Conservation (phyloP, 176 grass and related monocot genomes). For the Areca catechu region DNA sequence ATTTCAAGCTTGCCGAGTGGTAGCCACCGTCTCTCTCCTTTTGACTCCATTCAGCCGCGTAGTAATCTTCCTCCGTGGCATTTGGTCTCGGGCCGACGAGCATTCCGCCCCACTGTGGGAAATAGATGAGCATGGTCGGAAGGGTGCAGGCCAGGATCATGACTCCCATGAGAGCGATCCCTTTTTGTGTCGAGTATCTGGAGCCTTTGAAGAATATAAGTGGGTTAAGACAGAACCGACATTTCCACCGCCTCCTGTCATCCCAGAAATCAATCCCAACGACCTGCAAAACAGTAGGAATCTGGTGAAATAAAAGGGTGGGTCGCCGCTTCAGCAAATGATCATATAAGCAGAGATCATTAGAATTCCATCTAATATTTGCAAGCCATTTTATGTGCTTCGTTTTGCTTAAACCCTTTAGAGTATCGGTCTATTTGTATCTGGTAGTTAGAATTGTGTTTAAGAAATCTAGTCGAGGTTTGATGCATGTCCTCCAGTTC, state of each 20-base stretch:
- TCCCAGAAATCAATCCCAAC: slow-evolving; percentile 71
- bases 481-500: too few relatives aligned
- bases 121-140: slow-evolving; percentile 49
- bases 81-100: slow-evolving; percentile 22
- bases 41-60: slow-evolving; percentile 57
- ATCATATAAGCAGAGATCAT: too few relatives aligned
- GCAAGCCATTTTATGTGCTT: too few relatives aligned
- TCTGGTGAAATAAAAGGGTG: too few relatives aligned
- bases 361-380: too few relatives aligned
- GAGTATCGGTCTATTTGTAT: too few relatives aligned
- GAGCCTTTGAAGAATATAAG: slow-evolving; percentile 73
- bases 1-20: slow-evolving; percentile 28
- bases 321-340: too few relatives aligned
- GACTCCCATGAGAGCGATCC: slow-evolving; percentile 84
- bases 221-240: slow-evolving; percentile 82
- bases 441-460: too few relatives aligned
- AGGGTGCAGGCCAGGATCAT: slow-evolving; percentile 89
- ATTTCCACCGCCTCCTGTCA: slow-evolving; percentile 78
- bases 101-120: slow-evolving; percentile 84
- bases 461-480: too few relatives aligned
- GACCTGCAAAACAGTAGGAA: slow-evolving; percentile 26
- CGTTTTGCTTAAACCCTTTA: too few relatives aligned
- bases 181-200: slow-evolving; percentile 62
- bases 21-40: slow-evolving; percentile 41
- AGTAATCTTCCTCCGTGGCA: slow-evolving; percentile 60